Percentiles rank a stretch among this genome's conserved stretches.
These are phyloP conservation scores for Pythium brassicae DNA, from an alignment of 352 stramenopile species.

Conservation along the genomic window DNA sequence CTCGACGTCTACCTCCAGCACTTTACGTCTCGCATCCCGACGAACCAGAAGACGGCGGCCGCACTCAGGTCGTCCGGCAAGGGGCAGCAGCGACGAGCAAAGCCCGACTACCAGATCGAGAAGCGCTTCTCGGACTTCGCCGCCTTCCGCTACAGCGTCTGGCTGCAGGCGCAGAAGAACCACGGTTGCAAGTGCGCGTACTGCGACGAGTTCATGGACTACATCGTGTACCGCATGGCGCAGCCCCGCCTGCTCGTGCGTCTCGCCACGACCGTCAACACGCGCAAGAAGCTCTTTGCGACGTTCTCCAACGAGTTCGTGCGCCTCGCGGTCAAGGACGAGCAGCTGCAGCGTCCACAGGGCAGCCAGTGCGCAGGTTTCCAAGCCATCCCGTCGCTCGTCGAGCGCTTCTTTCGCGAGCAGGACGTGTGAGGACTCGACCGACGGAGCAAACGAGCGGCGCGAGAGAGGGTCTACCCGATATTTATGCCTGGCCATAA, in stretches of 20 bases:
- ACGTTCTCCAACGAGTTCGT: constrained; percentile 52
- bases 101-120: constrained; percentile 44
- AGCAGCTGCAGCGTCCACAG: constrained; percentile 18
- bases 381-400: constrained; percentile 36
- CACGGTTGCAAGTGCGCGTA: constrained; percentile 34
- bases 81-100: constrained; percentile 11
- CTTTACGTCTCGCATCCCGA: constrained; percentile 52
- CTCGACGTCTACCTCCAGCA: constrained; percentile 57
- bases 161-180: constrained; percentile 38
- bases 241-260: constrained; percentile 49
- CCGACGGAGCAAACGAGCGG: not conserved
- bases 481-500: too few species aligned
- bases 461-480: too few species aligned
- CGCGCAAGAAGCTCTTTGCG: constrained; percentile 36
- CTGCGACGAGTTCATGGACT: constrained; percentile 47
- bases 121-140: constrained; percentile 51
- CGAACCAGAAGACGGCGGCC: constrained; percentile 27
- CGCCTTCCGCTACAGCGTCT: constrained; percentile 45
- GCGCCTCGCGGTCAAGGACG: constrained; percentile 29
- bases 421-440: constrained; percentile 5
- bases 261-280: constrained; percentile 26
- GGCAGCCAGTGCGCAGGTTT: constrained; percentile 25
- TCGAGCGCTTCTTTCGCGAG: constrained; percentile 41
- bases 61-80: constrained; percentile 3
- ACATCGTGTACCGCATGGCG: constrained; percentile 44